phyloP scores from a whole-genome alignment of 75 land plant species.

The Picea glauca region DNA sequence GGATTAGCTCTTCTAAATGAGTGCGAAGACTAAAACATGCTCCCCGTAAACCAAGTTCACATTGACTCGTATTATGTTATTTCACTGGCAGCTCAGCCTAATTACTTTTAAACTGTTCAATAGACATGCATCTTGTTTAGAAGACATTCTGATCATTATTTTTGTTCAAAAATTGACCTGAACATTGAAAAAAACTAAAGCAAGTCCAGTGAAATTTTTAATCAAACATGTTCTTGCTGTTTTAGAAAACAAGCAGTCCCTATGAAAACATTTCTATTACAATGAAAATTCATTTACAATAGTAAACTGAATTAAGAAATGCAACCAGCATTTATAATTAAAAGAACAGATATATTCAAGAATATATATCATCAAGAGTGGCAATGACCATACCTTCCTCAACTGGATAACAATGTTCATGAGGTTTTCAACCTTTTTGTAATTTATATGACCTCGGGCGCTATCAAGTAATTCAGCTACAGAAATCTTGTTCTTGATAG shows the following conservation, averaged over 20 bases:
- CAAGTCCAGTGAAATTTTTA: background rate
- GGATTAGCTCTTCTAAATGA: too few relatives aligned
- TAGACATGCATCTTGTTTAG: background rate
- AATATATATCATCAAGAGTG: background rate
- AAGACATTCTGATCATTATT: background rate
- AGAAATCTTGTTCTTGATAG: constrained; percentile 97
- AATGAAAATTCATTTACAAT: background rate
- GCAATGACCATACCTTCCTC: constrained; percentile 61
- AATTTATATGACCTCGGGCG: constrained; percentile 69
- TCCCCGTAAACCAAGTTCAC: background rate
- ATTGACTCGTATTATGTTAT: background rate
- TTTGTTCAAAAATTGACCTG: background rate
- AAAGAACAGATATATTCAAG: too few relatives aligned
- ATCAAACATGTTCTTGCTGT: background rate
- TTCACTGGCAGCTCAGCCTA: background rate
- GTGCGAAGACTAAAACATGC: too few relatives aligned
- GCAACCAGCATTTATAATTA: too few relatives aligned
- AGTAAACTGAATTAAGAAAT: background rate
- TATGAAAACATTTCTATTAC: background rate
- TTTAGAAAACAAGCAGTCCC: background rate
- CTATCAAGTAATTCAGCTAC: constrained; percentile 84
- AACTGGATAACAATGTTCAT: constrained; percentile 99
- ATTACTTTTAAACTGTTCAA: background rate
- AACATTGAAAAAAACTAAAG: background rate
- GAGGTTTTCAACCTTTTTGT: constrained; percentile 81